Evolutionary conservation across 192 early-diverging fungal species (phyloP).

Genomic region (Backusella circina): DNA sequence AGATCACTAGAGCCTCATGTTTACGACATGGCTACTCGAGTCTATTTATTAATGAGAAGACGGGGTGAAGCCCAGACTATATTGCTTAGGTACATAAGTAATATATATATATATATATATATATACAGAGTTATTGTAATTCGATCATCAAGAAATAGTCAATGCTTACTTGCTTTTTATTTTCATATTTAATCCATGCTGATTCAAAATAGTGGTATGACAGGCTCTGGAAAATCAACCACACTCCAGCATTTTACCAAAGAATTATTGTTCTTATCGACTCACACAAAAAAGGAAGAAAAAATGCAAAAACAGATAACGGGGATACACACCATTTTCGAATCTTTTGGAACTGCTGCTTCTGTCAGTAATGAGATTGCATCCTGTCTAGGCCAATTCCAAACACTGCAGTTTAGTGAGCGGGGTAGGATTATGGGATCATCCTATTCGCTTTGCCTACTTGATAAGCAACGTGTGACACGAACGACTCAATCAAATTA

Average conservation of each 20-base stretch:
- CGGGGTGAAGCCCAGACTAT: slow-evolving; percentile 65
- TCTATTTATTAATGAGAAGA: slow-evolving; percentile 67
- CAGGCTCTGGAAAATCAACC: slow-evolving; percentile 84
- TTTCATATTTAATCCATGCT: too few species aligned
- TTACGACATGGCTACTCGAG: slow-evolving; percentile 64
- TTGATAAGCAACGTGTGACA: slow-evolving; percentile 62
- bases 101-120: too few species aligned
- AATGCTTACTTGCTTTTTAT: background rate
- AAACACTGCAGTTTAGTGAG: slow-evolving; percentile 89
- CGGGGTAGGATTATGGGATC: slow-evolving; percentile 78
- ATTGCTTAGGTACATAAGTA: slow-evolving; percentile 48
- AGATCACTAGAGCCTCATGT: slow-evolving; percentile 50
- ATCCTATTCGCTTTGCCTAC: slow-evolving; percentile 69
- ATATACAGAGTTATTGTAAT: background rate
- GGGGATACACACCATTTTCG: slow-evolving; percentile 66
- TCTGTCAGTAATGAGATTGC: slow-evolving; percentile 62
- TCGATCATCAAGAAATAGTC: background rate
- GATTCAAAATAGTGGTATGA: slow-evolving; percentile 62
- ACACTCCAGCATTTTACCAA: slow-evolving; percentile 65
- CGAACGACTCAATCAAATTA: slow-evolving; percentile 60
- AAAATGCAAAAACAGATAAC: slow-evolving; percentile 69
- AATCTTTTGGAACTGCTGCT: slow-evolving; percentile 75
- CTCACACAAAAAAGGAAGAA: slow-evolving; percentile 70
- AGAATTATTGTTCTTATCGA: slow-evolving; percentile 72
- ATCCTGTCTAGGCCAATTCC: slow-evolving; percentile 76